Evolutionary conservation across 1,284 basidiomycete species (phyloP).

Genomic region (Blastosporella zonata): DNA sequence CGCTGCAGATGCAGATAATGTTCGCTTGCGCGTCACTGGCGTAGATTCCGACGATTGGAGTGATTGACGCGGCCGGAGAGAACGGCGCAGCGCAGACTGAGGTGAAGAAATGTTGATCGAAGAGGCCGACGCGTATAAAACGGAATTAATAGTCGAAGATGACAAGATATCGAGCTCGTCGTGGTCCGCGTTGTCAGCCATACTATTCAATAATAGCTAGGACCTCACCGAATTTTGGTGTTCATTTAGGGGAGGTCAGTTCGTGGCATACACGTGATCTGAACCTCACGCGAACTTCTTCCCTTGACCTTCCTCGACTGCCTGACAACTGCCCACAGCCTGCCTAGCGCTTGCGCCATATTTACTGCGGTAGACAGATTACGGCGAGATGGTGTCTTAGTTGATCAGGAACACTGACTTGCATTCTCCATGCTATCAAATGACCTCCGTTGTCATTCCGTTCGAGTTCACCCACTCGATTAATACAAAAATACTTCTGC

Average conservation of each 20-base stretch:
- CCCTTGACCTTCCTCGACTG: too few relatives aligned
- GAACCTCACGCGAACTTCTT: not conserved
- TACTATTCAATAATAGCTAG: not conserved
- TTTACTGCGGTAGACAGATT: too few relatives aligned
- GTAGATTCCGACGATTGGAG: not conserved
- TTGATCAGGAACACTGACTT: too few relatives aligned
- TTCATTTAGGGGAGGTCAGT: not conserved
- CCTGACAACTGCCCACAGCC: too few relatives aligned
- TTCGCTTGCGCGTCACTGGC: conserved; percentile 16
- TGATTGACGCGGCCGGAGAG: conserved; percentile 17
- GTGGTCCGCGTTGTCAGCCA: conserved; percentile 5
- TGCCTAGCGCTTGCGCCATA: too few relatives aligned
- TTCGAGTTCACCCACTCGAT: too few relatives aligned
- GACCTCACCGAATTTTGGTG: not conserved
- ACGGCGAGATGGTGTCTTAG: too few relatives aligned
- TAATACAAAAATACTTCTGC: too few relatives aligned
- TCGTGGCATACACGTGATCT: not conserved
- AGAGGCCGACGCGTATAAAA: conserved; percentile 11
- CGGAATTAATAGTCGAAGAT: not conserved
- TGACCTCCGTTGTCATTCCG: too few relatives aligned
- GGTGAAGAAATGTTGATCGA: not conserved
- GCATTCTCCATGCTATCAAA: too few relatives aligned
- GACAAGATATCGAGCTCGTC: conserved; percentile 20
- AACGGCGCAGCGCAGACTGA: conserved; percentile 11
- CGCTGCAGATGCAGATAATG: conserved; percentile 17